phyloP scores from a whole-genome alignment of 345 rosid species.

The Rhodomyrtus tomentosa region DNA sequence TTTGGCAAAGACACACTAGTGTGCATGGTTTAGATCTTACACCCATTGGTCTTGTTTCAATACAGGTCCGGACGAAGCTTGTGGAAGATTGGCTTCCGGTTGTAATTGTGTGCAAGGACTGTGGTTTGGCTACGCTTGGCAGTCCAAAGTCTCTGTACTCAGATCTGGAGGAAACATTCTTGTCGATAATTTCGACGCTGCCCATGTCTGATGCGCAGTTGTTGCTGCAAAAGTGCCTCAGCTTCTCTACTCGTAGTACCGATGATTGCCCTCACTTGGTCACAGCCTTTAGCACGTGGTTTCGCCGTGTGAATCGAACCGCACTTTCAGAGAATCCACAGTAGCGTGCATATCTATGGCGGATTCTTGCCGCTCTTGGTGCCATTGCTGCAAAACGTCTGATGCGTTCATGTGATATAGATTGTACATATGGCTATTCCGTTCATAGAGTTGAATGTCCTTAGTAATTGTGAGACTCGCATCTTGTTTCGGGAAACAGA shows the following conservation, averaged over 20 bases:
- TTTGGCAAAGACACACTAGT: background rate
- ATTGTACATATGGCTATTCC: background rate
- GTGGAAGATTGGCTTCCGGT: slow-evolving; percentile 71
- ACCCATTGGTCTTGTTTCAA: background rate
- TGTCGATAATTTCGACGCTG: slow-evolving; percentile 53
- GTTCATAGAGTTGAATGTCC: background rate
- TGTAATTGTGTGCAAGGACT: slow-evolving; percentile 49
- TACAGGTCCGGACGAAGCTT: slow-evolving; percentile 57
- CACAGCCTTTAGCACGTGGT: slow-evolving; percentile 62
- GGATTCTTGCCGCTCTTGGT: background rate
- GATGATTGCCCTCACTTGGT: slow-evolving; percentile 62
- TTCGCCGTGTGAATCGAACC: slow-evolving; percentile 42
- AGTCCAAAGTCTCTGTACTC: slow-evolving; percentile 29
- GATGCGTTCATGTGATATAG: background rate
- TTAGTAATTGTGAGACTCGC: background rate
- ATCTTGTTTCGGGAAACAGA: background rate
- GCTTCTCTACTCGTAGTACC: slow-evolving; percentile 46
- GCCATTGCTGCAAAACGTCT: background rate
- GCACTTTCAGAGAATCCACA: background rate
- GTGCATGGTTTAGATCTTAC: background rate
- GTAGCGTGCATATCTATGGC: background rate
- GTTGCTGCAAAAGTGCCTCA: slow-evolving; percentile 49
- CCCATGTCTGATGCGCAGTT: slow-evolving; percentile 49
- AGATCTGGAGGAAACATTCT: slow-evolving; percentile 60
- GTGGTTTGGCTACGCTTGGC: slow-evolving; percentile 24